Conservation (phyloP, 495 filamentous ascomycete genomes). For the Tirmania nivea region DNA sequence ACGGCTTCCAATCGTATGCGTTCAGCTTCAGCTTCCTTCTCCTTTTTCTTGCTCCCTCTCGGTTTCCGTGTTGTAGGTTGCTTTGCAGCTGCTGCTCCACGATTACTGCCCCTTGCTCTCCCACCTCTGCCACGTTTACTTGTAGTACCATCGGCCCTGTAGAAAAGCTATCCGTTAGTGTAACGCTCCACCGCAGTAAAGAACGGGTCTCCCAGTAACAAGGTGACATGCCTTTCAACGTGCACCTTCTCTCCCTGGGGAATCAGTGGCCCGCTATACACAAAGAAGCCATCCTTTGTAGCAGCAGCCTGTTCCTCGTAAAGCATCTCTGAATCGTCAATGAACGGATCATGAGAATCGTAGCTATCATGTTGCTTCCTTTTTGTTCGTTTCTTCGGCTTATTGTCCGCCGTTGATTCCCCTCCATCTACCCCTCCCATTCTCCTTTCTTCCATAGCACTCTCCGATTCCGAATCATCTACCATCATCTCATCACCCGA, state of each 20-base stretch:
- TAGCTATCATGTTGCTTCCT: constrained; percentile 87
- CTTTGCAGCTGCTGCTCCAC: constrained; percentile 30
- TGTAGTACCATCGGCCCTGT: constrained; percentile 51
- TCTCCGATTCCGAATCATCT: constrained; percentile 38
- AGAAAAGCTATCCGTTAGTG: constrained; percentile 16
- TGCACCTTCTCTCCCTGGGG: constrained; percentile 77
- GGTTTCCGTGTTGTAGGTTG: constrained; percentile 1
- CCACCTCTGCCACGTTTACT: constrained; percentile 49
- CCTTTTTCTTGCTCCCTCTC: constrained; percentile 24
- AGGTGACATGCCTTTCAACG: constrained; percentile 38
- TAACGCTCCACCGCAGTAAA: not conserved
- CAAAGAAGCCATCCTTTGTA: constrained; percentile 79
- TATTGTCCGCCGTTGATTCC: constrained; percentile 27
- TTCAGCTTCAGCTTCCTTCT: constrained; percentile 22
- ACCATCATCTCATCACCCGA: constrained; percentile 55
- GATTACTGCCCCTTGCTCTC: constrained; percentile 30
- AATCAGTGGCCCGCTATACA: constrained; percentile 66
- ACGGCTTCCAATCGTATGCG: constrained; percentile 12
- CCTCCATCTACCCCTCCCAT: constrained; percentile 44
- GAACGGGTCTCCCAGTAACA: not conserved
- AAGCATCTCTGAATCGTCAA: constrained; percentile 84
- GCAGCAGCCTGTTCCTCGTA: constrained; percentile 93
- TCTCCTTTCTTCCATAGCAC: constrained; percentile 38
- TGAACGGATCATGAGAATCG: constrained; percentile 89
- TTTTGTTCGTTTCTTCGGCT: constrained; percentile 43